Conservation (phyloP, 352 stramenopile genomes). For the Paralagenidium karlingii region DNA sequence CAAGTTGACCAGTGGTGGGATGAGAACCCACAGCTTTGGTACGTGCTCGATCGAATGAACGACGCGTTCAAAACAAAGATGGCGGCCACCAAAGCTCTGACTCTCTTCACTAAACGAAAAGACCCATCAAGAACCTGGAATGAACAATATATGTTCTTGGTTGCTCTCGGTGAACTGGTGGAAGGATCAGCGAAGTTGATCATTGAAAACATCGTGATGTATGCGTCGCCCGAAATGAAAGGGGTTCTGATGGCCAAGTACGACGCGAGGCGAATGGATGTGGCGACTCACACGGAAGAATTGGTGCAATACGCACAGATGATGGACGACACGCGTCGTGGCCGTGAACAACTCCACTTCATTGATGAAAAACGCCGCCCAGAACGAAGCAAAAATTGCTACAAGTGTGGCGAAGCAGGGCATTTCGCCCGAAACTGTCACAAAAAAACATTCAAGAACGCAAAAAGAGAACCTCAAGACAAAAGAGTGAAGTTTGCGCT, state of each 20-base stretch:
- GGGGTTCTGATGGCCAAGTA: slow-evolving; percentile 5
- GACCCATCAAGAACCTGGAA: neutral
- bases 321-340: slow-evolving; percentile 3
- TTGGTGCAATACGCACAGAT: slow-evolving; percentile 3
- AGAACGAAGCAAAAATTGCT: neutral
- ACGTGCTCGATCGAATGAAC: neutral
- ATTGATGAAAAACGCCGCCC: neutral
- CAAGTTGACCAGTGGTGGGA: neutral
- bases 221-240: slow-evolving; percentile 5
- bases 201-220: slow-evolving; percentile 8
- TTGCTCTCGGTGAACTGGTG: neutral
- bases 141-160: neutral
- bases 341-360: too few species aligned
- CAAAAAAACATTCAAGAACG: slow-evolving; percentile 6
- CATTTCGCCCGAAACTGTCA: neutral
- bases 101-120: neutral
- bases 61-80: neutral
- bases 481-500: too few species aligned
- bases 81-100: neutral
- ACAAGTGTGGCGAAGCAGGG: neutral
- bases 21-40: neutral
- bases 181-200: slow-evolving; percentile 1
- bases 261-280: neutral
- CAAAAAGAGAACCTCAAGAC: neutral
- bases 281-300: neutral